These are phyloP conservation scores for Monilinia fructicola DNA, from an alignment of 2,329 filamentous ascomycete species.

Conservation along the genomic window DNA sequence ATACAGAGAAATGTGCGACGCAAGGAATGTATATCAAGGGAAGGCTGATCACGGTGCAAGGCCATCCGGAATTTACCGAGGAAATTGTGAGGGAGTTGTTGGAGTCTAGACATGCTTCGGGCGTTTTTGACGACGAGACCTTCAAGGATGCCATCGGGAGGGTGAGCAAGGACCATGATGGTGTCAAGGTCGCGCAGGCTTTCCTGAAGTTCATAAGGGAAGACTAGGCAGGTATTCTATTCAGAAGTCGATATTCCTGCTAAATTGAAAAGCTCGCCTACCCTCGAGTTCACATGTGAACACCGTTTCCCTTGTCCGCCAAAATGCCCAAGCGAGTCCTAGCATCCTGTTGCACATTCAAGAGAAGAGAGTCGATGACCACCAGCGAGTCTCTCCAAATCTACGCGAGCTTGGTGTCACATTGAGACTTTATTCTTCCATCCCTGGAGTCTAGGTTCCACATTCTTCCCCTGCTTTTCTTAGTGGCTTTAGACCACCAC, in stretches of 20 bases:
- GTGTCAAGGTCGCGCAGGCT: slow-evolving; percentile 68
- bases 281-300: not conserved
- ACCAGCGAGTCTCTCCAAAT: not conserved
- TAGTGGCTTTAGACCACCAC: not conserved
- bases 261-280: not conserved
- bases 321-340: not conserved
- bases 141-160: slow-evolving; percentile 68
- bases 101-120: slow-evolving; percentile 59
- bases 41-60: slow-evolving; percentile 74
- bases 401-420: not conserved
- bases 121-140: slow-evolving; percentile 68
- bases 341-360: not conserved
- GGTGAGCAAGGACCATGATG: slow-evolving; percentile 70
- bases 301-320: not conserved
- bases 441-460: not conserved
- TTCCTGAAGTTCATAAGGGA: slow-evolving; percentile 78
- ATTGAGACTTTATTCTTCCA: not conserved
- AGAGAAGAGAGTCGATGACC: too few relatives aligned
- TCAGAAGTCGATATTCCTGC: not conserved
- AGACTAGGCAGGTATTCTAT: slow-evolving; percentile 33
- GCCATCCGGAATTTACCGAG: slow-evolving; percentile 79
- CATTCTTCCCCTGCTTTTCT: not conserved
- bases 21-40: slow-evolving; percentile 74
- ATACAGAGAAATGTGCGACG: slow-evolving; percentile 66
- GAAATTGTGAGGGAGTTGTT: slow-evolving; percentile 71